Base-by-base conservation (phyloP, 805 yeast species). In the Ogataea pignaliae region DNA sequence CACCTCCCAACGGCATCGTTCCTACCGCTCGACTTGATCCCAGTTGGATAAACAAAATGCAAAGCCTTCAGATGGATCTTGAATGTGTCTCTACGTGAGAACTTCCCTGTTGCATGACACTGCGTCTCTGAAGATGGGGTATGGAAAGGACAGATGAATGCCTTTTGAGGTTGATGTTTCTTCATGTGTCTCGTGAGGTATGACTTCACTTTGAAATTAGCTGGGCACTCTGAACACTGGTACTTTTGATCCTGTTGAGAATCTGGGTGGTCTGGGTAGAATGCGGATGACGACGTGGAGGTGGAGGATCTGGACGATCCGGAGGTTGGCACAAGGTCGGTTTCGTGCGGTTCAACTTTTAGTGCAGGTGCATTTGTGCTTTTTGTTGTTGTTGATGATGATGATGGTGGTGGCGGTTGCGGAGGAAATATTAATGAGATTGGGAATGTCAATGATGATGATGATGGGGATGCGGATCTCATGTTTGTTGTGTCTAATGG, bases 31-130 rank as follows among this genome's bases (percentile, higher is more conserved):
- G 76, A 69, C 48, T 70, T 70, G 12, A 77, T 74, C 3, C 81
- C 83, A 33, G 75, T 68, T 31, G 83, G 83, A 50, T 77, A 78
- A 37, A 70, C 70, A 56, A 78, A 78, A 56, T 78, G 83, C 43
- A 78, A 62, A 9, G 81, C 72, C 53, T 76, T 77, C 41, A 78
- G 65, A 56, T 78, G 83, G 2, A 79, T 78, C 52, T 76, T 76
- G 57, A 74, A 76, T 7, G 83, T 77, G 55, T 78, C 83, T 53
- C 82, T 66, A 54, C 83, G 65, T 6, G 82, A 75, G 52, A 78
- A 78, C 3, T 79, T 80, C 7, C 83, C 83, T 17, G 71, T 73
- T 15, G 79, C 75, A 54, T 77, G 83, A 49, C 83, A 78, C 48
- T 70, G 68, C 41, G 68, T 56, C 2, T 65, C 65, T 13, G 15